Evolutionary conservation across 129 eudicot species (phyloP), one percentile per base, ranked within the genome.

Genomic region (Heracleum sosnowskyi): DNA sequence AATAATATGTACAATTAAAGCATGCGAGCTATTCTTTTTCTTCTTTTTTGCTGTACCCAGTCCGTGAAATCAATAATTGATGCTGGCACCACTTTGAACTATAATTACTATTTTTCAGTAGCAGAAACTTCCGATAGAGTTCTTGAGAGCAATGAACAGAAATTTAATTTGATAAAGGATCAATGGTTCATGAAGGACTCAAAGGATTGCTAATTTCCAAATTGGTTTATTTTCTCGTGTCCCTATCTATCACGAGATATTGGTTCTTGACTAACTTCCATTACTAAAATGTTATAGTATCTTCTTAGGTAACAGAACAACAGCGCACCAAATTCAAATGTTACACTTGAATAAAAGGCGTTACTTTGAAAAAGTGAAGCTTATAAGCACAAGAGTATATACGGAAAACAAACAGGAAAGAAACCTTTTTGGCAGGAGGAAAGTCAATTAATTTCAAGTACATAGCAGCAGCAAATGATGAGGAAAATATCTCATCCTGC

Each of bases 401-500:
- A 12, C 10, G 33, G 41, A 31, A 66, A 33, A 31, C 5, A 1
- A 68, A 33, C 17, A 44, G 15, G 46, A 15, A 74, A 15, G 39
- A 26, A 34, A 93, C 98, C 97, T 94, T 94, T 84, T 94, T 94
- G 62, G 90, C 89, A 16, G 74, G 80, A 57, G 96, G 97, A 78
- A 89, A 94, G 76, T 86, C 83, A 46, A 89, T 91, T 79, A 89
- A 81, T 81, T 89, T 91, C 82, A 94, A 86, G 84, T 83, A 91
- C 96, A 87, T 91, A 55, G 98, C 96, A 0, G 97, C 97, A 46
- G 97, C 97, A 53, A 85, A 93, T 17, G 97, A 93, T 4, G 97
- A 93, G 45, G 90, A 86, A 85, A 94, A 94, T 73, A 94, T 91
- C 82, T 94, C 98, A 75, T 94, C 98, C 98, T 94, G 89, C 79